Percentiles rank a stretch among this genome's conserved stretches.
Conservation (phyloP, 345 rosid species). For the Moricandia moricandioides region DNA sequence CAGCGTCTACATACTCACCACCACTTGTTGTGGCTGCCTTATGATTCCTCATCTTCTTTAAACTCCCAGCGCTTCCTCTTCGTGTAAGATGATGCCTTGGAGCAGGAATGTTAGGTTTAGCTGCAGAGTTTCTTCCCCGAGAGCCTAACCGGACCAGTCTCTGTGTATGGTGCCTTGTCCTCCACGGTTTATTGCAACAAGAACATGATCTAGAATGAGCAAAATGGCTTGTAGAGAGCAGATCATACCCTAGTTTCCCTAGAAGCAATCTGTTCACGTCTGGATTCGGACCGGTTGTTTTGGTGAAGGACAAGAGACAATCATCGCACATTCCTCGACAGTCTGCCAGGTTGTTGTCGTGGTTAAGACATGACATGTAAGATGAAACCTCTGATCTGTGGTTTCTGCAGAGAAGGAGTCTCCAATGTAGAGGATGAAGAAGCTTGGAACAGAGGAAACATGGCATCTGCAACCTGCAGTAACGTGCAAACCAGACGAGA, state of each 20-base stretch:
- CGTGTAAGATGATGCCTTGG: constrained; percentile 29
- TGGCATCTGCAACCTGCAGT: constrained; percentile 56
- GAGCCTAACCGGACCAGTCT: constrained; percentile 39
- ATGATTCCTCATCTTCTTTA: constrained; percentile 43
- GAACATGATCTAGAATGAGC: constrained; percentile 43
- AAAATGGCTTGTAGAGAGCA: constrained; percentile 36
- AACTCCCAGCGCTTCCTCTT: constrained; percentile 31
- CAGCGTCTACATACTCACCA: constrained; percentile 21
- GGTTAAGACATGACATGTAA: constrained; percentile 56
- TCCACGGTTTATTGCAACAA: constrained; percentile 61
- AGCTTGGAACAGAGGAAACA: constrained; percentile 75
- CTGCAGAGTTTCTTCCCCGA: neutral
- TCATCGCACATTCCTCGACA: constrained; percentile 59
- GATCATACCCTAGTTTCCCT: constrained; percentile 49
- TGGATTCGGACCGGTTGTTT: constrained; percentile 47
- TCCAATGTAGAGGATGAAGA: constrained; percentile 56
- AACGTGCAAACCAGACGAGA: constrained; percentile 55
- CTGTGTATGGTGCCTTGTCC: constrained; percentile 42
- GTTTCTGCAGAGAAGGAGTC: constrained; percentile 54
- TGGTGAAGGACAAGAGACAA: constrained; percentile 62
- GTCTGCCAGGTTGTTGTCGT: constrained; percentile 55
- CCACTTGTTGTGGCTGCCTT: constrained; percentile 25
- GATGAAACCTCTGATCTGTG: constrained; percentile 68
- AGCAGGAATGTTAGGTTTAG: constrained; percentile 40
- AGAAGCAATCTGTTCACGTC: constrained; percentile 46